These are phyloP conservation scores for Acanthamoeba healyi DNA, from an alignment of 208 protist species.

Conservation along the genomic window DNA sequence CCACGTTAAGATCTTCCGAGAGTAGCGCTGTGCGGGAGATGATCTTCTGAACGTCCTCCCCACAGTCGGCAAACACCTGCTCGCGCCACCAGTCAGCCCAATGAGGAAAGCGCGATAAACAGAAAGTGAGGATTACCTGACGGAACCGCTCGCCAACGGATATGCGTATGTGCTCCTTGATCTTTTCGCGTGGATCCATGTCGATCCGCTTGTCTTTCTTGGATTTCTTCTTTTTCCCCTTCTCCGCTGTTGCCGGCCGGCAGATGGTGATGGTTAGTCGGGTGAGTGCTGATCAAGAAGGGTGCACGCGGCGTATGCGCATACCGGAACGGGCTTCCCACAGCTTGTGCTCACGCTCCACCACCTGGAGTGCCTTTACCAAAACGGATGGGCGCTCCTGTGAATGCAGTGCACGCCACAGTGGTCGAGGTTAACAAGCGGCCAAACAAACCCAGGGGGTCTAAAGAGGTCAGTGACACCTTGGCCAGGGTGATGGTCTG, in stretches of 20 bases:
- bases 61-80: constrained; percentile 54
- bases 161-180: constrained; percentile 13
- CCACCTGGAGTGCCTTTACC: constrained; percentile 26
- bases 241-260: not conserved
- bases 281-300: no score
- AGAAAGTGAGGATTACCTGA: not conserved
- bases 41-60: constrained; percentile 37
- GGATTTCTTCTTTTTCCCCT: not conserved
- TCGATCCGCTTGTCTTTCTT: constrained; percentile 41
- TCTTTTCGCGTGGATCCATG: constrained; percentile 5
- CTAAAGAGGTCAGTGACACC: no score
- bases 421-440: no score
- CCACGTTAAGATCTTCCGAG: not conserved
- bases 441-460: no score
- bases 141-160: constrained; percentile 10
- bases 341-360: constrained; percentile 49
- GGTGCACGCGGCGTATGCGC: no score
- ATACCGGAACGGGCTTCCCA: not conserved
- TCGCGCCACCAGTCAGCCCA: no score
- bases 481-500: constrained; percentile 27
- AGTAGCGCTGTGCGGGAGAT: not conserved
- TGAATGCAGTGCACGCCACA: not conserved
- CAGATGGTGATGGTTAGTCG: no score
- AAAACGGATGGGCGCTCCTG: constrained; percentile 19
- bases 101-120: no score